Conservation (phyloP, 2,329 filamentous ascomycete genomes). For the Beauveria sp. region DNA sequence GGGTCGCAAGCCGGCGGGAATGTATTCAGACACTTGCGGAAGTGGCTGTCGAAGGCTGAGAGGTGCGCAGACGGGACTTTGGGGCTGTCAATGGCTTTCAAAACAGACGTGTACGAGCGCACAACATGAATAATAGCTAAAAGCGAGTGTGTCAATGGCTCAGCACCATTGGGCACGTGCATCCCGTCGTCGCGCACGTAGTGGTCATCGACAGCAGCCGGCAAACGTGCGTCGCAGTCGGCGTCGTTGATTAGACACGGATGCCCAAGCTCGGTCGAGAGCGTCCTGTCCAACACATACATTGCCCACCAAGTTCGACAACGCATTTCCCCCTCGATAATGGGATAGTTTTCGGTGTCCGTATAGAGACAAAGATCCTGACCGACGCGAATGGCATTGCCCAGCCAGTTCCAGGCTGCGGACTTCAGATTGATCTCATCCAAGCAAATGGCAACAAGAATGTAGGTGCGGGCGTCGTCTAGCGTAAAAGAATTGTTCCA, state of each 20-base stretch:
- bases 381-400: conserved; percentile 67
- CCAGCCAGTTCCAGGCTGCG: conserved; percentile 79
- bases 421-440: conserved; percentile 82
- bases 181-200: conserved; percentile 56
- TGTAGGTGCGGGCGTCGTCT: conserved; percentile 64
- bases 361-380: conserved; percentile 78
- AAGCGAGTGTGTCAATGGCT: conserved; percentile 60
- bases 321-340: conserved; percentile 77
- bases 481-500: conserved; percentile 74
- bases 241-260: conserved; percentile 78
- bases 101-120: conserved; percentile 66
- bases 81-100: conserved; percentile 61
- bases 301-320: conserved; percentile 89
- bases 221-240: conserved; percentile 79
- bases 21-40: conserved; percentile 63
- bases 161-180: conserved; percentile 41
- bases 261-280: conserved; percentile 73
- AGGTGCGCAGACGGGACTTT: conserved; percentile 60
- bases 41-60: conserved; percentile 73
- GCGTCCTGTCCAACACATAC: conserved; percentile 77
- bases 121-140: conserved; percentile 76
- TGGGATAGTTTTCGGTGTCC: conserved; percentile 64
- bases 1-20: conserved; percentile 72
- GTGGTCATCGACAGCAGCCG: conserved; percentile 73
- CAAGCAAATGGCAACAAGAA: conserved; percentile 71